Evolutionary conservation across 805 yeast genomes (phyloP).

Genomic region (Starmerella gropengiesseri): DNA sequence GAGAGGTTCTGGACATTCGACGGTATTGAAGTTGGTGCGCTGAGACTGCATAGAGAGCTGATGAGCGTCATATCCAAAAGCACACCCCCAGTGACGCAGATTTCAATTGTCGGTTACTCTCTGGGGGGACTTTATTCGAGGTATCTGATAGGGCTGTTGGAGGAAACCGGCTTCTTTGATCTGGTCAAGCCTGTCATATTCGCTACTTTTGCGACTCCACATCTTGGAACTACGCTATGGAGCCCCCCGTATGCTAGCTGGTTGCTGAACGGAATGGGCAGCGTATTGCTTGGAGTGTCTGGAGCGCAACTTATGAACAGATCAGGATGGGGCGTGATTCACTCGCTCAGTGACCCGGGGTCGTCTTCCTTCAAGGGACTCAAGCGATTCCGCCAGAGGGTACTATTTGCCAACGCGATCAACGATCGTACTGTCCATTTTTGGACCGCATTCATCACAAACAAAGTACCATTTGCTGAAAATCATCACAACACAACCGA

Average conservation of each 20-base stretch:
- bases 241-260: conserved; percentile 20
- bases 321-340: conserved; percentile 37
- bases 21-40: conserved; percentile 55
- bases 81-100: conserved; percentile 38
- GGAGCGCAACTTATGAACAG: conserved; percentile 57
- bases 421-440: conserved; percentile 84
- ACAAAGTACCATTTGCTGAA: conserved; percentile 51
- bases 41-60: conserved; percentile 56
- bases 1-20: conserved; percentile 76
- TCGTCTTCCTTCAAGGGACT: conserved; percentile 44
- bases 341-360: conserved; percentile 42
- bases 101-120: conserved; percentile 76
- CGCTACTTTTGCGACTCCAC: conserved; percentile 68
- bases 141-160: conserved; percentile 58
- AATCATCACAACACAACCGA: neutral
- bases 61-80: conserved; percentile 31
- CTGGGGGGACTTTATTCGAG: conserved; percentile 75
- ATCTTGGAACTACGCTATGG: conserved; percentile 33
- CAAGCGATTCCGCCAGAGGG: conserved; percentile 42
- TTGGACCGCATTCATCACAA: conserved; percentile 67
- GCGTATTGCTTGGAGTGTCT: conserved; percentile 48
- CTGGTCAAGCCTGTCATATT: conserved; percentile 49
- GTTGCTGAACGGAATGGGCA: conserved; percentile 45
- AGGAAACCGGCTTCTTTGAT: conserved; percentile 43
- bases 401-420: conserved; percentile 58